Evolutionary conservation across 2,329 filamentous ascomycete species (phyloP).

Genomic region (Arthrinium phaeospermum): DNA sequence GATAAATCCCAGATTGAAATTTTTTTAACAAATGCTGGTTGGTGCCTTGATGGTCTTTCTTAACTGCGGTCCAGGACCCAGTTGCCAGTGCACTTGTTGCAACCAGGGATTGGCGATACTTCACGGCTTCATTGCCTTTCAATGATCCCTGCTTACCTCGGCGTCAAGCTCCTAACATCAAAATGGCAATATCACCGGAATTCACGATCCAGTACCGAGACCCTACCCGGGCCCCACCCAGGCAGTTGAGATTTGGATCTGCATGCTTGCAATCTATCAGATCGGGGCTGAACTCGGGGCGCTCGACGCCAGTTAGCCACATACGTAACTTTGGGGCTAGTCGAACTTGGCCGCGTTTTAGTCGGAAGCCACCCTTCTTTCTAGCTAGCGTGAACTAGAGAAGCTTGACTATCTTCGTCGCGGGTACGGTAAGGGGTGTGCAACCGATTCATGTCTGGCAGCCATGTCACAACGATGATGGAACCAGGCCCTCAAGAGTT

Average conservation of each 20-base stretch:
- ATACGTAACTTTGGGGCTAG: neutral
- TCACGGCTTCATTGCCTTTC: too few species aligned
- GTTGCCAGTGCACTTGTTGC: too few species aligned
- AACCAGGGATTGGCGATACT: too few species aligned
- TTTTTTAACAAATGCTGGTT: neutral
- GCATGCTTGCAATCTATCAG: neutral
- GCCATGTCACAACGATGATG: constrained; percentile 3
- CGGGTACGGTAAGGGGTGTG: neutral
- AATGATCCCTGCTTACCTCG: too few species aligned
- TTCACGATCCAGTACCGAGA: neutral
- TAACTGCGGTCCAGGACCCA: too few species aligned
- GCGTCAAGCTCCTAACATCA: too few species aligned
- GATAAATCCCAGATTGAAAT: neutral
- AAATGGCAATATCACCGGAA: too few species aligned
- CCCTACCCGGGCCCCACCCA: neutral
- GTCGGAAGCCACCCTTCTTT: neutral
- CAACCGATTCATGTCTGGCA: neutral
- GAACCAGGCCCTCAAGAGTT: neutral
- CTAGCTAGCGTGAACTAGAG: neutral
- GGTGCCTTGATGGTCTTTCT: neutral
- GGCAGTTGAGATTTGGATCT: neutral
- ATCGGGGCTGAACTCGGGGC: neutral
- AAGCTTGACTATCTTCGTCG: neutral
- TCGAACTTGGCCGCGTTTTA: neutral
- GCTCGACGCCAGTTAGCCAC: neutral